These are phyloP conservation scores for Auriscalpium orientale DNA, from an alignment of 768 basidiomycete species.

Conservation along the genomic window DNA sequence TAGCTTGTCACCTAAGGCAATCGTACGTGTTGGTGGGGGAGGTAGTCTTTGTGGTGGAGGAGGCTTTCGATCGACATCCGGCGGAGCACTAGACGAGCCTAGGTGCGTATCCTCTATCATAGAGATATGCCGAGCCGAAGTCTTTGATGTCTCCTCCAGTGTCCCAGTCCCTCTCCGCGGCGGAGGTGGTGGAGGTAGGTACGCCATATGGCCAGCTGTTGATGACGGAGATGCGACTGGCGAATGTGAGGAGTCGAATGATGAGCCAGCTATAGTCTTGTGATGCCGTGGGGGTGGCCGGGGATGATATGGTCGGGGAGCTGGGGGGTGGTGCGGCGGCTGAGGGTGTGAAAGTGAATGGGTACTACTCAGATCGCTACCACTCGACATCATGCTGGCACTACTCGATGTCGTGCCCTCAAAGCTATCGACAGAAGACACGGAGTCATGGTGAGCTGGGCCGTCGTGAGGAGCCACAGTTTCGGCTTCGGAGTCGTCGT, in stretches of 20 bases:
- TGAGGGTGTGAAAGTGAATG: background rate
- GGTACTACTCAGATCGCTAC: conserved; percentile 22
- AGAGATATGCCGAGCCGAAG: background rate
- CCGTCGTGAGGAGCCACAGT: background rate
- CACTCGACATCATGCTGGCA: conserved; percentile 34
- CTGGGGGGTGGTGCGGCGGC: background rate
- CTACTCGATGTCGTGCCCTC: conserved; percentile 23
- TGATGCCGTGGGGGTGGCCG: background rate
- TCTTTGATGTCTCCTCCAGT: background rate
- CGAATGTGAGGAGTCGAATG: background rate
- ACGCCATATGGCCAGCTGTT: background rate
- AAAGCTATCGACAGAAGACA: conserved; percentile 4
- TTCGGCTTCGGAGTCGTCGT: background rate
- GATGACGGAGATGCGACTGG: background rate
- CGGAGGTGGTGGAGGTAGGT: conserved; percentile 12
- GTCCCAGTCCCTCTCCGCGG: conserved; percentile 7
- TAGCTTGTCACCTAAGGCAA: conserved; percentile 60
- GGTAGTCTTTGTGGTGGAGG: conserved; percentile 33
- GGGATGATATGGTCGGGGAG: background rate
- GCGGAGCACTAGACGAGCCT: background rate
- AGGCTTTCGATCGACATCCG: conserved; percentile 18
- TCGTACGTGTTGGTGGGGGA: conserved; percentile 71
- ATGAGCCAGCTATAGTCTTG: background rate
- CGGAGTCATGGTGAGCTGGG: background rate
- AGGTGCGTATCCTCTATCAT: conserved; percentile 4